These are phyloP conservation scores for Macrotyloma uniflorum DNA, from an alignment of 306 rosid species.

Conservation along the genomic window DNA sequence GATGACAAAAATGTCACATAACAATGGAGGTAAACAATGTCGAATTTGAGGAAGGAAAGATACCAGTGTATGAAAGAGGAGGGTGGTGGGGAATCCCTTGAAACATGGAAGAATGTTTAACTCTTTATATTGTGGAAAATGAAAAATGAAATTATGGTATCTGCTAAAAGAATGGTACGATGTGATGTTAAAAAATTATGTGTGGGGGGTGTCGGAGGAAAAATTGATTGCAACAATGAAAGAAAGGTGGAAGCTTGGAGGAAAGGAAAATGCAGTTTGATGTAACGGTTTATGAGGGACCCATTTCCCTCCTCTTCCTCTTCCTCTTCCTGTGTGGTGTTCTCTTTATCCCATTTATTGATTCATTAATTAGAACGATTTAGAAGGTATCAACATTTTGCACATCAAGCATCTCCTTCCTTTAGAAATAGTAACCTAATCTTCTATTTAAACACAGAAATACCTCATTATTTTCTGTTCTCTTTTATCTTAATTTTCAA, in stretches of 20 bases:
- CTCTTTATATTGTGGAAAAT: not conserved
- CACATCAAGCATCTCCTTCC: not conserved
- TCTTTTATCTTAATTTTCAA: no score
- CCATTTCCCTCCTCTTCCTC: not conserved
- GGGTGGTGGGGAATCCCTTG: slow-evolving; percentile 27
- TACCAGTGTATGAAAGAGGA: slow-evolving; percentile 33
- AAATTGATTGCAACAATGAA: slow-evolving; percentile 12
- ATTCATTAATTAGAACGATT: not conserved
- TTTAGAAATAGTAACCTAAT: not conserved
- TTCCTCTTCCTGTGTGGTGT: not conserved
- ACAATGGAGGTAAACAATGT: slow-evolving; percentile 24
- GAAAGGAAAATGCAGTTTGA: slow-evolving; percentile 36
- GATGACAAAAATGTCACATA: not conserved
- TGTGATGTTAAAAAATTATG: slow-evolving; percentile 1
- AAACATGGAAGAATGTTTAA: slow-evolving; percentile 30
- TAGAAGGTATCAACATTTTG: not conserved
- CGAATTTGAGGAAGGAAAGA: slow-evolving; percentile 4
- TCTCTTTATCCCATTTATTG: slow-evolving; percentile 12
- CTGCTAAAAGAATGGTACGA: no score
- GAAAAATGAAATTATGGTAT: not conserved
- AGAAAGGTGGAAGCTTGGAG: slow-evolving; percentile 1
- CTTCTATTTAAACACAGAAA: not conserved
- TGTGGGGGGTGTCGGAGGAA: slow-evolving; percentile 7
- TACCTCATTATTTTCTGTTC: no score
- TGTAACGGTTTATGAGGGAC: slow-evolving; percentile 33